Percentiles rank a stretch among this genome's conserved stretches.
These are phyloP conservation scores for Seiridium unicorne DNA, from an alignment of 2,329 filamentous ascomycete species.

Conservation along the genomic window DNA sequence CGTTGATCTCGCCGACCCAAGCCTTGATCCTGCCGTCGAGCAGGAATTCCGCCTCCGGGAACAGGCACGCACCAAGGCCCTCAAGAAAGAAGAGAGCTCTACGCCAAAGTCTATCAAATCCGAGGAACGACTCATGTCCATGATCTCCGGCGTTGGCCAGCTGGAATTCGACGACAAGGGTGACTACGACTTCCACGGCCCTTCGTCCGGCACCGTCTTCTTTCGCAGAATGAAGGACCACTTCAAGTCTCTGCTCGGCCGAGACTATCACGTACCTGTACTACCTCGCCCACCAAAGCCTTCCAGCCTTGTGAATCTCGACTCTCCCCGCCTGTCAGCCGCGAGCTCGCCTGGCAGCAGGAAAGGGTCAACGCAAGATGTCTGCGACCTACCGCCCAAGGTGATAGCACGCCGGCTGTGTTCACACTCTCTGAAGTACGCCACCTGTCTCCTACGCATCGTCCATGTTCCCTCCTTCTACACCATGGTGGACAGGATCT, in stretches of 20 bases:
- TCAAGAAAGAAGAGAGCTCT: conserved; percentile 35
- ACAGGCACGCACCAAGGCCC: conserved; percentile 44
- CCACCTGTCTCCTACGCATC: conserved; percentile 50
- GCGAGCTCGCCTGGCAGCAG: conserved; percentile 61
- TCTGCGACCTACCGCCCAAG: conserved; percentile 68
- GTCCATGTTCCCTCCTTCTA: conserved; percentile 73
- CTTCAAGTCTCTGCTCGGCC: conserved; percentile 73
- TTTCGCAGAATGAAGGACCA: conserved; percentile 84
- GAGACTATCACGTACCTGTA: conserved; percentile 59
- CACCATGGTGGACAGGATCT: conserved; percentile 64
- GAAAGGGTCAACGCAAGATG: conserved; percentile 44
- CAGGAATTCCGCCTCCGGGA: conserved; percentile 63
- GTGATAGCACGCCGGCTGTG: conserved; percentile 46
- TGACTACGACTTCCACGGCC: conserved; percentile 92
- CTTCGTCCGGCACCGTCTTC: conserved; percentile 89
- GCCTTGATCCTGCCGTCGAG: conserved; percentile 73
- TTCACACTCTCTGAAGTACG: conserved; percentile 35
- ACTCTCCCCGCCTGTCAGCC: conserved; percentile 65
- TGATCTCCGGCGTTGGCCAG: conserved; percentile 91
- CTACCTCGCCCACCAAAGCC: conserved; percentile 49
- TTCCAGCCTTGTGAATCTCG: conserved; percentile 56
- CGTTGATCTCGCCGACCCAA: conserved; percentile 80
- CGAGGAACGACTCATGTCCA: conserved; percentile 80
- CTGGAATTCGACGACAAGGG: conserved; percentile 89
- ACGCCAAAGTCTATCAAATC: conserved; percentile 41